phyloP scores from a whole-genome alignment of 2,329 filamentous ascomycete genomes.

The Aureobasidium sp. region DNA sequence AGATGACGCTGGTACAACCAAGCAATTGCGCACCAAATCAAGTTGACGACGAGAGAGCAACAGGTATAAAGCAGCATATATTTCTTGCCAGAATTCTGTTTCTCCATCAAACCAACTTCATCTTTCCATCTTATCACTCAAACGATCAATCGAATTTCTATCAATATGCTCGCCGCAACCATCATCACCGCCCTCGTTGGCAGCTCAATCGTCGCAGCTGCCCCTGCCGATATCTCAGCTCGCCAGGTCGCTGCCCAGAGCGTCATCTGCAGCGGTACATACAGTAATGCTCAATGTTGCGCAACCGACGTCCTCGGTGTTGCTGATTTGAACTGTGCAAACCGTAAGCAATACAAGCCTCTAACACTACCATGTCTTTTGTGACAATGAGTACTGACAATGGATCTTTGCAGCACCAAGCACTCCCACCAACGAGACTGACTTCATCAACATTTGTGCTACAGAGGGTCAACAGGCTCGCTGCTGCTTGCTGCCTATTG shows the following conservation, averaged over 20 bases:
- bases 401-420: constrained; percentile 22
- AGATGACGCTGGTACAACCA: neutral
- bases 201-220: constrained; percentile 23
- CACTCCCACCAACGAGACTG: constrained; percentile 32
- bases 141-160: neutral
- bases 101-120: neutral
- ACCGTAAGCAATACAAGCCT: constrained; percentile 35
- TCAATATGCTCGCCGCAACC: constrained; percentile 15
- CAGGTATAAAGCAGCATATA: neutral
- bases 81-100: neutral
- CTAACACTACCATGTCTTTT: too few relatives aligned
- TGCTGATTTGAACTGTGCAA: constrained; percentile 48
- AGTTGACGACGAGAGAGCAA: neutral
- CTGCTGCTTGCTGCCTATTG: constrained; percentile 49
- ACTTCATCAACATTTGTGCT: constrained; percentile 42
- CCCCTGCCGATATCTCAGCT: constrained; percentile 21
- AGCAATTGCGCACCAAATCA: neutral
- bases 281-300: constrained; percentile 46
- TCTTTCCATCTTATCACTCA: neutral
- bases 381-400: too few relatives aligned
- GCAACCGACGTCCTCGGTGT: constrained; percentile 53
- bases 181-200: constrained; percentile 11
- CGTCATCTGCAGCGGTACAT: constrained; percentile 27
- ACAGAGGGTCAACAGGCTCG: constrained; percentile 47
- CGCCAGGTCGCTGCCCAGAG: constrained; percentile 20